A percentile compares a stretch with the other conserved stretches of the same genome.
phyloP scores from a whole-genome alignment of 2,329 filamentous ascomycete genomes.

The Sporothrix luriei region DNA sequence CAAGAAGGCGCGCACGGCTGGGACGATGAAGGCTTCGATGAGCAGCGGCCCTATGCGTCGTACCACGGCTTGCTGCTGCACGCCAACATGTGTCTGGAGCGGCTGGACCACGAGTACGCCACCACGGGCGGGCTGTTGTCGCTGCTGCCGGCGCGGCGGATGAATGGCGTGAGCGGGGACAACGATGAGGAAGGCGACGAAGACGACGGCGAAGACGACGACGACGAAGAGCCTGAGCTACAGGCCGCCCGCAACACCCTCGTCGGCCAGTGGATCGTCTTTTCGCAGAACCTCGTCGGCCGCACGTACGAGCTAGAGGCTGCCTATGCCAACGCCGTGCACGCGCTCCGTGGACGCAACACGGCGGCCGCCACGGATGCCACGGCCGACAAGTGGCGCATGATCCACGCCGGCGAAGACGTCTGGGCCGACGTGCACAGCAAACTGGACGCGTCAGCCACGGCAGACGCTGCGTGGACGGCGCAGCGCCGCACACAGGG shows the following conservation, averaged over 20 bases:
- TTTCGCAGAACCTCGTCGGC: slow-evolving; percentile 55
- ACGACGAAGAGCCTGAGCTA: slow-evolving; percentile 40
- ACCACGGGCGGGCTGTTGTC: slow-evolving; percentile 59
- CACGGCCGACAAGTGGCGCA: slow-evolving; percentile 48
- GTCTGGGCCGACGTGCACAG: slow-evolving; percentile 52
- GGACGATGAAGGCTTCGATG: background rate
- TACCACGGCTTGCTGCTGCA: slow-evolving; percentile 58
- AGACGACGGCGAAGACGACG: background rate
- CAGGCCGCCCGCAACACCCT: slow-evolving; percentile 53
- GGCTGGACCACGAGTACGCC: slow-evolving; percentile 61
- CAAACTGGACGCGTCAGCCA: slow-evolving; percentile 49
- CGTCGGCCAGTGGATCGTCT: slow-evolving; percentile 60
- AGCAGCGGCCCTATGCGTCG: slow-evolving; percentile 46
- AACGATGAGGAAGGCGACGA: background rate
- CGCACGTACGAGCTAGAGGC: slow-evolving; percentile 62
- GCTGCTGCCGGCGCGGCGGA: slow-evolving; percentile 50
- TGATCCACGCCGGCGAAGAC: slow-evolving; percentile 59
- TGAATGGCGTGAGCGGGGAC: background rate
- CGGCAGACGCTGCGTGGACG: slow-evolving; percentile 39
- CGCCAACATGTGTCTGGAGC: slow-evolving; percentile 62
- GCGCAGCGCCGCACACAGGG: slow-evolving; percentile 45
- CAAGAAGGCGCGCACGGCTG: background rate
- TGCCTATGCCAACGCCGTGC: slow-evolving; percentile 54
- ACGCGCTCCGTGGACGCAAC: slow-evolving; percentile 55
- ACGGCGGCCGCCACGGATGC: slow-evolving; percentile 45